phyloP scores from a whole-genome alignment of 1,139 yeast genomes.

The Taphrina confusa region DNA sequence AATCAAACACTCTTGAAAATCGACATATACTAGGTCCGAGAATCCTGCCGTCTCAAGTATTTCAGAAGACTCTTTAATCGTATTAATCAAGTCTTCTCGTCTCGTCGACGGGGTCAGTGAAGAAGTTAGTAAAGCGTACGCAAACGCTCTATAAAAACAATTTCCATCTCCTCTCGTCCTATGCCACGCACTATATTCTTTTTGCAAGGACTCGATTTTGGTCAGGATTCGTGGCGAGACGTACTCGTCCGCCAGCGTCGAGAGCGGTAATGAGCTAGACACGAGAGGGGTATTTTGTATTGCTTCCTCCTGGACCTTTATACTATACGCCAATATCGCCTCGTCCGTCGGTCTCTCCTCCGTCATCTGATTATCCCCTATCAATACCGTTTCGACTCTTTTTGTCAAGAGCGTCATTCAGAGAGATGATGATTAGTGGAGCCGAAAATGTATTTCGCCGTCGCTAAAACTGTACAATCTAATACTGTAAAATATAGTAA shows the following conservation, averaged over 20 bases:
- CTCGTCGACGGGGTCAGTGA: neutral
- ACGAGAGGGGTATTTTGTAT: constrained; percentile 24
- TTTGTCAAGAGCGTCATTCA: neutral
- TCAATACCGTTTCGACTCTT: neutral
- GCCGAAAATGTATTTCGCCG: neutral
- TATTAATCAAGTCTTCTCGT: neutral
- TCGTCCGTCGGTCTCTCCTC: constrained; percentile 24
- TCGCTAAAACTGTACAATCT: neutral
- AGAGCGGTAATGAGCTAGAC: constrained; percentile 1
- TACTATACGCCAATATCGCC: constrained; percentile 21
- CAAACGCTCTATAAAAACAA: constrained; percentile 39
- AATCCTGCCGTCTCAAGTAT: constrained; percentile 40
- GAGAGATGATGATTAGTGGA: neutral
- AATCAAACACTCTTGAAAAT: constrained; percentile 40
- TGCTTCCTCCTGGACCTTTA: constrained; percentile 19
- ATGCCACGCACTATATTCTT: neutral
- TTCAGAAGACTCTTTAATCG: neutral
- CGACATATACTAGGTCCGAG: constrained; percentile 40
- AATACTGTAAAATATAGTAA: neutral
- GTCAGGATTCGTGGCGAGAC: constrained; percentile 27
- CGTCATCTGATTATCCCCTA: neutral
- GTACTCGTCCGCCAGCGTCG: constrained; percentile 33
- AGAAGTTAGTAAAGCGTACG: neutral
- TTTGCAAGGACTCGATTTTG: constrained; percentile 28
- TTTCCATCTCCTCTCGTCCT: constrained; percentile 42